These are phyloP conservation scores for Hypoxylon sp. DNA, from an alignment of 2,329 filamentous ascomycete species.

Conservation along the genomic window DNA sequence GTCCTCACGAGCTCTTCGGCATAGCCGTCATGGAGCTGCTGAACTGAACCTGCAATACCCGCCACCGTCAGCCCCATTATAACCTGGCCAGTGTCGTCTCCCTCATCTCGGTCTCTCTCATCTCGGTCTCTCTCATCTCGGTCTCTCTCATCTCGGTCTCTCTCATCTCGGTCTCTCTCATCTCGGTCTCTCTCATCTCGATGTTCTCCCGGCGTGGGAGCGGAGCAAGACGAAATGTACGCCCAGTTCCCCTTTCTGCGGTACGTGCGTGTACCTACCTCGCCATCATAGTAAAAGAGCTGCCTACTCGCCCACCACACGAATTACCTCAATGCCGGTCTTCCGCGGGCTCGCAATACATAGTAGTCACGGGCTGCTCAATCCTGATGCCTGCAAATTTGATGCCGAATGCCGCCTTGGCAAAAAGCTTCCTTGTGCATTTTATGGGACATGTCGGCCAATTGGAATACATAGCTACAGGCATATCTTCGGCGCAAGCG, in stretches of 20 bases:
- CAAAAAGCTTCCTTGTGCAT: slow-evolving; percentile 19
- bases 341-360: slow-evolving; percentile 21
- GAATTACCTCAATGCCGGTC: slow-evolving; percentile 21
- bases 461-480: slow-evolving; percentile 3
- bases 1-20: slow-evolving; percentile 4
- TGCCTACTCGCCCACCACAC: background rate
- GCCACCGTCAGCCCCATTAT: slow-evolving; percentile 13
- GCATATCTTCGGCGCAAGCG: background rate
- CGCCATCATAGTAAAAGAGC: background rate
- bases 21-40: slow-evolving; percentile 25
- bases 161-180: background rate
- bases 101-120: no score
- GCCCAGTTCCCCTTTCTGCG: no score
- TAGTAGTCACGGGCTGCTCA: slow-evolving; percentile 3
- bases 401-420: slow-evolving; percentile 40
- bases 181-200: no score
- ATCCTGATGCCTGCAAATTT: slow-evolving; percentile 9
- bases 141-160: background rate
- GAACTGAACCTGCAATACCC: slow-evolving; percentile 23
- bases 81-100: background rate
- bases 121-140: no score
- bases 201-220: no score
- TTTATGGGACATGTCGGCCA: slow-evolving; percentile 13
- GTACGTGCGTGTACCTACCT: no score
- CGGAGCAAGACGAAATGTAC: no score